Base-by-base conservation (phyloP, 768 basidiomycete species). In the Lactarius deliciosus region DNA sequence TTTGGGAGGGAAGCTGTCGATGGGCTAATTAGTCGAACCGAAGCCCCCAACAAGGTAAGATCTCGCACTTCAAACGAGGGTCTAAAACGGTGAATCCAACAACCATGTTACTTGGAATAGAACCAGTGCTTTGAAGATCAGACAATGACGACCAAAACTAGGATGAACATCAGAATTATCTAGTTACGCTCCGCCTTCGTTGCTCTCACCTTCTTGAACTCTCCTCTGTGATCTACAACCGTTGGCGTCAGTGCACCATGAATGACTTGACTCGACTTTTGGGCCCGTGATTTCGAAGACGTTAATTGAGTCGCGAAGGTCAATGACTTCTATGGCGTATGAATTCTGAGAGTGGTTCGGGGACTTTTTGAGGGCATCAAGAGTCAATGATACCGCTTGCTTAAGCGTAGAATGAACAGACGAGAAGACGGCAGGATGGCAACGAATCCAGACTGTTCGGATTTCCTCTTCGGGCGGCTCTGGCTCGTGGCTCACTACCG, bases 281-380 rank as follows among this genome's bases (percentile, higher is more conserved):
- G 92, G 92, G 3, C 96, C 96, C 81, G 91, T 90, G 40, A 98
- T 84, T 75, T 98, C 96, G 71, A 96, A 96, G 6, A 87, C 81
- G 68, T 91, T 91, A 53, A 94, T 71, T 58, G 86, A 83, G 2
- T 85, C 86, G 63, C 89, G 79, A 57, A 95, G 75, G 74, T 96
- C 91, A 8, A 82, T 80, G 18, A 96, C 80, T 70, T 92, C 87
- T 11, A 94, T 76, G 25, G 81, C 79, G 28, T 78, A 74, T 5
- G 69, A 58, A 28, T 68, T 65, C 2, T 70, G 69, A 13, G 72
- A 68, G 30, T 74, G 68, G 62, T 72, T 77, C 30, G 74, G 25
- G 1, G 62, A 61, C 54, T 68, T 69, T 66, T 72, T 76, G 30
- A 72, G 70, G 30, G 65, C 61, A 34, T 83, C 80, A 13, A 90